A percentile compares a stretch with the other conserved stretches of the same genome.
phyloP scores from a whole-genome alignment of 2,329 filamentous ascomycete genomes.

The Fusarium sacchari region DNA sequence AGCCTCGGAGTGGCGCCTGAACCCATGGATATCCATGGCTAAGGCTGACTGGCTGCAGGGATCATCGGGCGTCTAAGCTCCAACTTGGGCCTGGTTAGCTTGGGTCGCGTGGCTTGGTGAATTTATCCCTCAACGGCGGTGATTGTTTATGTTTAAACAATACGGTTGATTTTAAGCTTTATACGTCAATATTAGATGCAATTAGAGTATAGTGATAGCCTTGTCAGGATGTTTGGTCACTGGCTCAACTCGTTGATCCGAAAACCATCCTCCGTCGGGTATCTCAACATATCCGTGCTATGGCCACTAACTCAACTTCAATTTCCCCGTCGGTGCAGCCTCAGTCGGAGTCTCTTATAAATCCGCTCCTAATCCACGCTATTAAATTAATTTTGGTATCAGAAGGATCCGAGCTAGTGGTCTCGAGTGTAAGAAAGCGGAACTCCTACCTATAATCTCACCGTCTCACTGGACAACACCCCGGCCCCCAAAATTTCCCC shows the following conservation, averaged over 20 bases:
- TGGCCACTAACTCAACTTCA: background rate
- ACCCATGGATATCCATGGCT: background rate
- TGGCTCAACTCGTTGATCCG: background rate
- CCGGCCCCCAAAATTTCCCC: constrained; percentile 10
- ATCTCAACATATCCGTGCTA: background rate
- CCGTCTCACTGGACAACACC: constrained; percentile 13
- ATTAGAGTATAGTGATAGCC: too few species aligned
- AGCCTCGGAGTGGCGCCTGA: background rate
- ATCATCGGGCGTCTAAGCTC: background rate
- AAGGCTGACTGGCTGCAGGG: background rate
- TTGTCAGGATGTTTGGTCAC: background rate
- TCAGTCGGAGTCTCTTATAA: background rate
- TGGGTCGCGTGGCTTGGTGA: background rate
- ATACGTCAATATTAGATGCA: background rate
- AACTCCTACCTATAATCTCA: background rate
- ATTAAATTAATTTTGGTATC: constrained; percentile 8
- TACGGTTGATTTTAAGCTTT: background rate
- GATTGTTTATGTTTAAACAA: background rate
- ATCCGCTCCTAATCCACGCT: background rate
- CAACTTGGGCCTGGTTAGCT: background rate
- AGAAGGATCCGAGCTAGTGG: constrained; percentile 15
- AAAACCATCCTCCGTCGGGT: too few species aligned
- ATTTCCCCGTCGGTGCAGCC: background rate
- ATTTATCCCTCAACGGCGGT: background rate
- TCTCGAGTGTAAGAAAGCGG: constrained; percentile 6